These are phyloP conservation scores for Caryopteris hybrid DNA, from an alignment of 305 asterid genomes.

Conservation along the genomic window DNA sequence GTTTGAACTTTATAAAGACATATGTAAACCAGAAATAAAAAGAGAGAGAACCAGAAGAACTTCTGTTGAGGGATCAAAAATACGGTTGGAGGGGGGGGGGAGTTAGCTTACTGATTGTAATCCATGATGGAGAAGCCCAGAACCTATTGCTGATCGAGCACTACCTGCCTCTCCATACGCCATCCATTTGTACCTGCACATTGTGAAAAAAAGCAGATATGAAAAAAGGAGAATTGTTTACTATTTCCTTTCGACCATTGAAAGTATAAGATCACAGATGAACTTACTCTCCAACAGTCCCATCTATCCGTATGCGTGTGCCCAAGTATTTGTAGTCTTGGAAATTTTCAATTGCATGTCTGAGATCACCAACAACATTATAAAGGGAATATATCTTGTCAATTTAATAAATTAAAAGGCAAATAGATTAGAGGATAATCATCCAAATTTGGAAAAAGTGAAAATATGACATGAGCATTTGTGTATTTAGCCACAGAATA, in stretches of 20 bases:
- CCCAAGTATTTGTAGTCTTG: slow-evolving; percentile 96
- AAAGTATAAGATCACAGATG: slow-evolving; percentile 1
- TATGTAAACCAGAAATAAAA: too few relatives aligned
- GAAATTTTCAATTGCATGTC: slow-evolving; percentile 71
- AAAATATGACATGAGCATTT: neutral
- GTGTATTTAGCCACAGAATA: neutral
- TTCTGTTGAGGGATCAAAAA: neutral
- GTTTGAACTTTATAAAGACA: neutral
- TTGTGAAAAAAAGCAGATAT: slow-evolving; percentile 1
- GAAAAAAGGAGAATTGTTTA: neutral
- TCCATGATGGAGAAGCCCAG: slow-evolving; percentile 76
- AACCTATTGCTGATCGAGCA: slow-evolving; percentile 87
- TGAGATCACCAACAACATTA: slow-evolving; percentile 34
- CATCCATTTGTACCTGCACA: slow-evolving; percentile 91
- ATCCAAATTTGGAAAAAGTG: neutral
- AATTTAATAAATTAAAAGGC: slow-evolving; percentile 6
- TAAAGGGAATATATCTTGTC: neutral
- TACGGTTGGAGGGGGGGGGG: neutral
- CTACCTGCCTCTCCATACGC: slow-evolving; percentile 90
- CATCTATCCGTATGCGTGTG: slow-evolving; percentile 85
- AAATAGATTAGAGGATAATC: slow-evolving; percentile 9
- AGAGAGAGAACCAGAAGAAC: neutral
- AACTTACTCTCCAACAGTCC: slow-evolving; percentile 96
- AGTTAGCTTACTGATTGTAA: slow-evolving; percentile 53
- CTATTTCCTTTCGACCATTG: slow-evolving; percentile 5